Evolutionary conservation across 495 filamentous ascomycete species (phyloP).

Genomic region (Immersiella caudata): DNA sequence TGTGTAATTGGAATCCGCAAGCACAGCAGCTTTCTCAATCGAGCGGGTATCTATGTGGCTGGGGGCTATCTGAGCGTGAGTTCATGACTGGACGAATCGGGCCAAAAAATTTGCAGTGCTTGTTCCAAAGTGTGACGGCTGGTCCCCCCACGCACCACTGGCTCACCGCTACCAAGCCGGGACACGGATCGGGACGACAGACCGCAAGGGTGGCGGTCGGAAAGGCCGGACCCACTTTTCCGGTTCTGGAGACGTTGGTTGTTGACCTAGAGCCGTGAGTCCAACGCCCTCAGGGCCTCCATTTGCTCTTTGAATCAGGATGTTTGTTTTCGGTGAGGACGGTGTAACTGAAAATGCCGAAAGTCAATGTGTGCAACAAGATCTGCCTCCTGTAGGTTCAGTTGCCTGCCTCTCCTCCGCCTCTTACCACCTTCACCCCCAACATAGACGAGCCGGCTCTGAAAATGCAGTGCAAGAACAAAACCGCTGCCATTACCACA

Average conservation of each 20-base stretch:
- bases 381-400: neutral
- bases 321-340: neutral
- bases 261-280: too few relatives aligned
- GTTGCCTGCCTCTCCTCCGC: neutral
- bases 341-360: neutral
- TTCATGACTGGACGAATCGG: neutral
- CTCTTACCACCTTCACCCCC: too few relatives aligned
- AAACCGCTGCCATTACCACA: neutral
- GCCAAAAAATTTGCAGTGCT: neutral
- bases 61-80: neutral
- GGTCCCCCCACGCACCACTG: neutral
- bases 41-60: neutral
- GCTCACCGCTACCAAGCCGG: neutral
- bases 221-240: neutral
- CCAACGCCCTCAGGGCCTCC: too few relatives aligned
- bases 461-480: neutral
- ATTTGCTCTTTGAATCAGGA: too few relatives aligned
- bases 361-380: neutral
- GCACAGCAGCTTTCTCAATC: neutral
- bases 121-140: neutral
- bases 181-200: neutral
- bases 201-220: neutral
- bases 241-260: too few relatives aligned
- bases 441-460: too few relatives aligned
- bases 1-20: neutral